Conservation (phyloP, 495 filamentous ascomycete genomes). For the Astrothelium macrocarpum region DNA sequence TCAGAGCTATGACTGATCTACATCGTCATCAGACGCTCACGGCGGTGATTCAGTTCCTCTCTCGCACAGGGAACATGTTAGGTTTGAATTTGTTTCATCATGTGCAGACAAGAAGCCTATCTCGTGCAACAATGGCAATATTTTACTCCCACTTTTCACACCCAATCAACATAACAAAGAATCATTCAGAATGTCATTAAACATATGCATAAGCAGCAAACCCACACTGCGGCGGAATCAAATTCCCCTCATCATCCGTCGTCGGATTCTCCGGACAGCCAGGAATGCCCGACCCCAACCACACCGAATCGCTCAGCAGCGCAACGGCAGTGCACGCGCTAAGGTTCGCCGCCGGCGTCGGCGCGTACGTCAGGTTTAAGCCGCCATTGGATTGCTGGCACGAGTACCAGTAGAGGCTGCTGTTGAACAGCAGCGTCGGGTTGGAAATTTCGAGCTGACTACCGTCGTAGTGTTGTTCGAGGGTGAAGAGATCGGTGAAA, state of each 20-base stretch:
- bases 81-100: no score
- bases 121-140: no score
- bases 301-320: not conserved
- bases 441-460: constrained; percentile 1
- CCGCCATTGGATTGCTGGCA: not conserved
- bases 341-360: not conserved
- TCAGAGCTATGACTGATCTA: no score
- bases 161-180: no score
- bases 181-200: no score
- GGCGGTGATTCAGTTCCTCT: no score
- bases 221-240: not conserved
- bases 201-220: not conserved
- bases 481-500: not conserved
- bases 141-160: no score
- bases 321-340: not conserved
- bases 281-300: not conserved
- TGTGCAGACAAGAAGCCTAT: no score
- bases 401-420: not conserved
- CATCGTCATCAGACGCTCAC: no score
- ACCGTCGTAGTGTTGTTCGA: not conserved
- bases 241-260: not conserved
- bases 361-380: not conserved
- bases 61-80: no score
- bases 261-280: not conserved
- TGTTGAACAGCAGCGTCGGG: not conserved